Evolutionary conservation across 176 grass and related monocot species (phyloP).

Genomic region (Oryza glumipatula): DNA sequence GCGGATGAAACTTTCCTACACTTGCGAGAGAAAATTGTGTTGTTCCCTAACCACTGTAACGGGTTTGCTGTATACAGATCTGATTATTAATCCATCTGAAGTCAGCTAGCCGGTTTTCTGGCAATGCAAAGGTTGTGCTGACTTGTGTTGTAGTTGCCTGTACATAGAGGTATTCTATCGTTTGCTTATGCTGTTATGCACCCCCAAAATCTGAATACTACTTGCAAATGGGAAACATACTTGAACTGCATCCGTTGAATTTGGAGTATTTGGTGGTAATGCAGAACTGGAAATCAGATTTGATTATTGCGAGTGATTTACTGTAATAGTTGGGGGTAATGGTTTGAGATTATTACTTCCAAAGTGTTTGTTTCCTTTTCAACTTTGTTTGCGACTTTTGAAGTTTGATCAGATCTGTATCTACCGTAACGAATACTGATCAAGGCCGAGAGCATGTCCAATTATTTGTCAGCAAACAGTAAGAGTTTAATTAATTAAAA

Average conservation of each 20-base stretch:
- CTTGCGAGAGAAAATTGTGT: slow-evolving; percentile 5
- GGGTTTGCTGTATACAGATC: slow-evolving; percentile 24
- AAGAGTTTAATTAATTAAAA: too few species aligned
- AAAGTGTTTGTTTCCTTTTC: not conserved
- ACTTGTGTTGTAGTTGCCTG: not conserved
- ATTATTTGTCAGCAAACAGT: too few species aligned
- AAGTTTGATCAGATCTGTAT: too few species aligned
- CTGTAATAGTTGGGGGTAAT: not conserved
- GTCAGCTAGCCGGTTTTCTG: not conserved
- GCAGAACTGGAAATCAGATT: not conserved
- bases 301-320: not conserved
- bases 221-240: not conserved
- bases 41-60: slow-evolving; percentile 21
- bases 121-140: not conserved
- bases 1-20: not conserved
- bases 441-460: too few species aligned
- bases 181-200: not conserved
- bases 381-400: too few species aligned
- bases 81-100: slow-evolving; percentile 6
- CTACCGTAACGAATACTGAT: too few species aligned
- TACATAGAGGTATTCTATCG: not conserved
- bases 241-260: too few species aligned
- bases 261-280: not conserved
- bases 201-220: not conserved
- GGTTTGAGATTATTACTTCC: not conserved